Base-by-base conservation (phyloP, 1,139 yeast species). In the Geotrichum australiense region DNA sequence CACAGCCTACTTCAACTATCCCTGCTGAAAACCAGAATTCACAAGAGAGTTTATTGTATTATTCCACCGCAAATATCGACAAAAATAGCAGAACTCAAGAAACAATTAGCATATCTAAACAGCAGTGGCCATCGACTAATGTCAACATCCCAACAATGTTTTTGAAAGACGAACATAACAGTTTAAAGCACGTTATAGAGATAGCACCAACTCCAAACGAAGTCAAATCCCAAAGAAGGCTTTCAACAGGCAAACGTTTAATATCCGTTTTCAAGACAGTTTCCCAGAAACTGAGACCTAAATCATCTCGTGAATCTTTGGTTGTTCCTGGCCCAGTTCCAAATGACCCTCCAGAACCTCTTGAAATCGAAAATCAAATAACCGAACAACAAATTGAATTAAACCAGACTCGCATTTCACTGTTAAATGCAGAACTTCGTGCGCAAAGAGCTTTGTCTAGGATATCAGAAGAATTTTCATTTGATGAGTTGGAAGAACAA, bases 391-490 rank as follows among this genome's bases (percentile, higher is more conserved):
- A n/a, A n/a, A n/a, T n/a, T n/a, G n/a, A n/a, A n/a, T n/a, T n/a
- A n/a, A n/a, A n/a, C n/a, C n/a, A n/a, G n/a, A n/a, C n/a, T n/a
- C n/a, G n/a, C n/a, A 7, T 20, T 18, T 16, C 35, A 8, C n/a
- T n/a, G 5, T 20, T 31, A 14, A 14, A 19, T 14, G 20, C 24
- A 8, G 23, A 27, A 5, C 11, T 22, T 20, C 36, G 43, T 3
- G 39, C 43, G 5, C 33, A 24, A 19, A 20, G 44, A n/a, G 43
- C 38, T n/a, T 19, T 44, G 20, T 44, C 47, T 5, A 34, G 42
- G 16, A 44, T 44, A 5, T 41, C 43, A 5, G 47, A 44, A 24
- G 47, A 44, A 28, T 39, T 33, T 8, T 37, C 33, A 14, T 32
- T 33, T 8, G 42, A 39, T 5, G 27, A 22, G 7, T 22, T 33